Evolutionary conservation across 2,329 filamentous ascomycete species (phyloP).

Genomic region (Botrytis cinerea): DNA sequence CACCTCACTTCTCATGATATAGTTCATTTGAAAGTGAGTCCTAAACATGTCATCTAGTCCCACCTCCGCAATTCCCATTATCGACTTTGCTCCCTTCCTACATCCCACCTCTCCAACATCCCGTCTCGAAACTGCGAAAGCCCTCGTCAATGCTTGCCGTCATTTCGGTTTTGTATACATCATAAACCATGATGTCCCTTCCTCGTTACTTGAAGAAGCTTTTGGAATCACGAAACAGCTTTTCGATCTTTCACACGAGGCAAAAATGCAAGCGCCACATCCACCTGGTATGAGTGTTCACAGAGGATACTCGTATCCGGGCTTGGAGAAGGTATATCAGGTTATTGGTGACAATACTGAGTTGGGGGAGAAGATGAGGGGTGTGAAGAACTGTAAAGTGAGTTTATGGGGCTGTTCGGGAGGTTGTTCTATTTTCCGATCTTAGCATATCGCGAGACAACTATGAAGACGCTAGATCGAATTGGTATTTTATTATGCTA

Average conservation of each 20-base stretch:
- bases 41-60: neutral
- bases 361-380: conserved; percentile 46
- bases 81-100: conserved; percentile 35
- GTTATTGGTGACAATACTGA: conserved; percentile 47
- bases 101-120: conserved; percentile 30
- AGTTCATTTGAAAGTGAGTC: neutral
- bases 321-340: conserved; percentile 55
- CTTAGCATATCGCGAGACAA: neutral
- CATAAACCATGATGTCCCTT: conserved; percentile 49
- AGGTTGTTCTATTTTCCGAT: neutral
- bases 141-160: conserved; percentile 47
- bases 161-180: conserved; percentile 52
- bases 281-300: conserved; percentile 52
- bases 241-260: conserved; percentile 47
- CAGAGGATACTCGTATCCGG: conserved; percentile 58
- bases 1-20: neutral
- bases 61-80: conserved; percentile 28
- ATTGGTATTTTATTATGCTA: accelerated
- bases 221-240: conserved; percentile 49
- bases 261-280: conserved; percentile 53
- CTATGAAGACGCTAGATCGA: neutral
- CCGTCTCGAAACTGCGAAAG: conserved; percentile 42
- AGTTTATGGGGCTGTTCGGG: neutral
- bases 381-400: conserved; percentile 55
- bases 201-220: conserved; percentile 45